Percentiles rank a stretch among this genome's conserved stretches.
Conservation (phyloP, 1,139 yeast species). For the Scheffersomyces titani region DNA sequence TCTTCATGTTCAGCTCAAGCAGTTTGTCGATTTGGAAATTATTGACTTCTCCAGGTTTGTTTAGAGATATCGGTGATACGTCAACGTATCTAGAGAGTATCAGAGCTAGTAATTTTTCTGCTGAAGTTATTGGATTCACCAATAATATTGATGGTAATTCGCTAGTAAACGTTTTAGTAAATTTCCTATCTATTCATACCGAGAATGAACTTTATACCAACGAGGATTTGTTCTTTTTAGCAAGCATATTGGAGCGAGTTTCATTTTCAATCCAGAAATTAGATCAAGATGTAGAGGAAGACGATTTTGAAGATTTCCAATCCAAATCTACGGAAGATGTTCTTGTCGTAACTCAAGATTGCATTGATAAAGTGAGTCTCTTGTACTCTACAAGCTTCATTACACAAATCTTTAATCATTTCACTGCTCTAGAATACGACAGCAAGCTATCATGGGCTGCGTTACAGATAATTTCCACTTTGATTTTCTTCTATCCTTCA, state of each 20-base stretch:
- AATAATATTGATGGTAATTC: background rate
- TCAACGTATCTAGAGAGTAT: background rate
- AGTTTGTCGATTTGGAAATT: conserved; percentile 18
- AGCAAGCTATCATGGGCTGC: conserved; percentile 4
- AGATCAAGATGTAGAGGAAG: conserved; percentile 15
- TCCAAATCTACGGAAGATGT: conserved; percentile 2
- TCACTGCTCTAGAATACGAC: conserved; percentile 11
- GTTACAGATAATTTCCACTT: conserved; percentile 25
- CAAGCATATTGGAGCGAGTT: conserved; percentile 23
- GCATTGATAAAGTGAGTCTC: conserved; percentile 11
- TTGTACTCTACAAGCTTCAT: conserved; percentile 28
- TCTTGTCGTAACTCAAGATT: conserved; percentile 5
- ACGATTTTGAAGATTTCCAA: conserved; percentile 11
- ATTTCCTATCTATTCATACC: conserved; percentile 22
- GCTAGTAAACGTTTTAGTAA: conserved; percentile 16
- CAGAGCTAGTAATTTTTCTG: background rate
- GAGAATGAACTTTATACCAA: conserved; percentile 9
- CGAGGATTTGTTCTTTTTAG: conserved; percentile 23
- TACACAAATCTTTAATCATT: conserved; percentile 19
- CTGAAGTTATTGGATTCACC: background rate
- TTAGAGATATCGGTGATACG: background rate
- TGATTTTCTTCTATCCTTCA: conserved; percentile 32
- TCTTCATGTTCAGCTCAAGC: conserved; percentile 21
- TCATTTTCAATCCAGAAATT: conserved; percentile 16
- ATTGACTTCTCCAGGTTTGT: conserved; percentile 14